These are phyloP conservation scores for Pisolithus microcarpus DNA, from an alignment of 768 basidiomycete genomes.

Conservation along the genomic window DNA sequence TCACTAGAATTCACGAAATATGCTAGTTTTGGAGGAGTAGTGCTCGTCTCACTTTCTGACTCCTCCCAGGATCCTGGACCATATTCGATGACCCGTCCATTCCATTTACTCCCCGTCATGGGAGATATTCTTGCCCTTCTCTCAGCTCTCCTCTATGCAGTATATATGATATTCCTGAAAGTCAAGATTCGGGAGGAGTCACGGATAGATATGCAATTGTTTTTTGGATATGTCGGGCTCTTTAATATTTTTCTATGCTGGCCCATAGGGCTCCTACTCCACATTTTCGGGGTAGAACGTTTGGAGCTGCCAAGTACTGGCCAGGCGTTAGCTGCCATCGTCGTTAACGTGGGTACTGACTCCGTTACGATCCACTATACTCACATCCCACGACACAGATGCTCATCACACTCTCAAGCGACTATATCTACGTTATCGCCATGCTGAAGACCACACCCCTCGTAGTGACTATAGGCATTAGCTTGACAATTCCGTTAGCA, in stretches of 20 bases:
- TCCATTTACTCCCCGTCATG: constrained; percentile 29
- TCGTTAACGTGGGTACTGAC: constrained; percentile 44
- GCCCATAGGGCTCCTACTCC: constrained; percentile 74
- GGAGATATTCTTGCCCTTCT: constrained; percentile 82
- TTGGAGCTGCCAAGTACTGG: constrained; percentile 61
- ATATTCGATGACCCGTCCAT: constrained; percentile 5
- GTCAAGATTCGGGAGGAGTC: constrained; percentile 76
- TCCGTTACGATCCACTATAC: background rate
- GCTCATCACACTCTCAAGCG: constrained; percentile 75
- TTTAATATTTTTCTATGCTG: constrained; percentile 73
- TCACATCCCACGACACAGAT: constrained; percentile 41
- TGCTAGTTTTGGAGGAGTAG: constrained; percentile 69
- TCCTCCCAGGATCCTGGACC: constrained; percentile 29
- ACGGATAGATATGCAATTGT: constrained; percentile 86
- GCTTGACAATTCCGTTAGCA: constrained; percentile 89
- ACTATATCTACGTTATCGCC: constrained; percentile 80
- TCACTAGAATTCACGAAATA: constrained; percentile 4
- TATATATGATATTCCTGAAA: constrained; percentile 87
- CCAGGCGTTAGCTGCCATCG: constrained; percentile 41
- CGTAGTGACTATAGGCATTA: constrained; percentile 88
- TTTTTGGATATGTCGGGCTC: constrained; percentile 90
- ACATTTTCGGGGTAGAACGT: constrained; percentile 62
- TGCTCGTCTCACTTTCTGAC: constrained; percentile 87
- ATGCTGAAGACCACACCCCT: constrained; percentile 97
- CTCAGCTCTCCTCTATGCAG: constrained; percentile 83